These are phyloP conservation scores for Ceratobasidium sp. DNA, from an alignment of 1,284 basidiomycete species.

Conservation along the genomic window DNA sequence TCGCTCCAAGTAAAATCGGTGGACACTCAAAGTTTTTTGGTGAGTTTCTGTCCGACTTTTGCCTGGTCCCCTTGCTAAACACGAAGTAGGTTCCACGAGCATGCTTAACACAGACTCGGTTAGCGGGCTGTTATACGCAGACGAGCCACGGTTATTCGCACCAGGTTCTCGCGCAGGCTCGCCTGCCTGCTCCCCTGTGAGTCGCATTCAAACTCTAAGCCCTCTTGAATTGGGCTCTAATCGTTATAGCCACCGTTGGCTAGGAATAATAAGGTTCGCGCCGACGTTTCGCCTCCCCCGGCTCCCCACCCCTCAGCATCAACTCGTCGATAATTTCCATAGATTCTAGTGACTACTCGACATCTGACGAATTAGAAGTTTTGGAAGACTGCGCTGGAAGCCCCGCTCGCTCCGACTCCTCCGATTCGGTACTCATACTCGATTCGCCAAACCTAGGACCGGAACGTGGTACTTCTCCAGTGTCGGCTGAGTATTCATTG, in stretches of 20 bases:
- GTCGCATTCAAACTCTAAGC: neutral
- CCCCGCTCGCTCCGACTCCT: conserved; percentile 20
- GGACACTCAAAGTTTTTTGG: conserved; percentile 31
- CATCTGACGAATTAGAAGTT: neutral
- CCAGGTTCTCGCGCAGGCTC: neutral
- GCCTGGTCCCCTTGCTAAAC: too few species aligned
- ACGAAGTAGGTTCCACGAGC: neutral
- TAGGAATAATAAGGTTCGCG: neutral
- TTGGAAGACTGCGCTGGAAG: neutral
- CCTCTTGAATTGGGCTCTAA: neutral
- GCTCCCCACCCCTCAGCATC: neutral
- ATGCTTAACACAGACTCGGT: conserved; percentile 19
- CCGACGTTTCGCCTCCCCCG: neutral
- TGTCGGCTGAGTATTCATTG: too few species aligned
- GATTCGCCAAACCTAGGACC: neutral
- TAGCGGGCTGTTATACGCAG: conserved; percentile 33
- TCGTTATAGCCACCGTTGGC: neutral
- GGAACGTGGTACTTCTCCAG: neutral
- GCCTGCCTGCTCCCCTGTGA: conserved; percentile 7
- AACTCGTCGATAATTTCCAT: conserved; percentile 33
- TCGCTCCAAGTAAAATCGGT: conserved; percentile 44
- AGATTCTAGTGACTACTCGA: neutral
- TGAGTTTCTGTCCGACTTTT: neutral
- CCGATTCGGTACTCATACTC: conserved; percentile 15
- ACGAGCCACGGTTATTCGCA: neutral